phyloP scores from a whole-genome alignment of 352 stramenopile species.

The Pythium plurisporium region DNA sequence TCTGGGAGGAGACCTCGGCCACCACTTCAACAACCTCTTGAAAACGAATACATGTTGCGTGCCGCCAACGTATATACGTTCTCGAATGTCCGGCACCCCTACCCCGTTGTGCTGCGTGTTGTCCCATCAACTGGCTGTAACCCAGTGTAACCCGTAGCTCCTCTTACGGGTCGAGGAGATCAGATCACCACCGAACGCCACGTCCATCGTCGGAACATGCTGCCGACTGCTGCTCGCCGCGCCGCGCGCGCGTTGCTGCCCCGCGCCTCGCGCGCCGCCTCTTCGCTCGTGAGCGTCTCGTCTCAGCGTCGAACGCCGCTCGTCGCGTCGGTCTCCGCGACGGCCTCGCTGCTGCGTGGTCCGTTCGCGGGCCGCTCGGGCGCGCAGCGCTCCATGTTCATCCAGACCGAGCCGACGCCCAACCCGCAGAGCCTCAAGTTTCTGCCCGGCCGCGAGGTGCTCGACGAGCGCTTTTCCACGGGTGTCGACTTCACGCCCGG shows the following conservation, averaged over 20 bases:
- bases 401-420: slow-evolving; percentile 97
- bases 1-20: slow-evolving; percentile 45
- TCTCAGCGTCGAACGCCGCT: slow-evolving; percentile 3
- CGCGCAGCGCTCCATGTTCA: slow-evolving; percentile 92
- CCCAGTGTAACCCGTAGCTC: too few relatives aligned
- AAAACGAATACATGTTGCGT: slow-evolving; percentile 11
- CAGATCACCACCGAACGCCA: slow-evolving; percentile 4
- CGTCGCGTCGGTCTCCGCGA: not conserved
- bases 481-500: slow-evolving; percentile 81
- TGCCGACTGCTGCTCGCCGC: slow-evolving; percentile 9
- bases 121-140: too few relatives aligned
- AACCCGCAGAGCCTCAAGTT: slow-evolving; percentile 99
- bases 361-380: slow-evolving; percentile 23
- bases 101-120: not conserved
- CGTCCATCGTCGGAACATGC: not conserved
- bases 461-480: slow-evolving; percentile 89
- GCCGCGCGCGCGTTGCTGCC: slow-evolving; percentile 1
- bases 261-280: not conserved
- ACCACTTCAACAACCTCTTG: slow-evolving; percentile 1
- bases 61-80: slow-evolving; percentile 1
- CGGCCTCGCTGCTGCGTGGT: not conserved
- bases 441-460: slow-evolving; percentile 86
- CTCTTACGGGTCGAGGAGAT: not conserved
- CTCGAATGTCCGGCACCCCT: not conserved
- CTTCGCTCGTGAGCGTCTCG: not conserved